Evolutionary conservation across 139 green algal genomes (phyloP), one percentile per base, ranked within the genome.

Genomic region (Pycnococcus provasolii): DNA sequence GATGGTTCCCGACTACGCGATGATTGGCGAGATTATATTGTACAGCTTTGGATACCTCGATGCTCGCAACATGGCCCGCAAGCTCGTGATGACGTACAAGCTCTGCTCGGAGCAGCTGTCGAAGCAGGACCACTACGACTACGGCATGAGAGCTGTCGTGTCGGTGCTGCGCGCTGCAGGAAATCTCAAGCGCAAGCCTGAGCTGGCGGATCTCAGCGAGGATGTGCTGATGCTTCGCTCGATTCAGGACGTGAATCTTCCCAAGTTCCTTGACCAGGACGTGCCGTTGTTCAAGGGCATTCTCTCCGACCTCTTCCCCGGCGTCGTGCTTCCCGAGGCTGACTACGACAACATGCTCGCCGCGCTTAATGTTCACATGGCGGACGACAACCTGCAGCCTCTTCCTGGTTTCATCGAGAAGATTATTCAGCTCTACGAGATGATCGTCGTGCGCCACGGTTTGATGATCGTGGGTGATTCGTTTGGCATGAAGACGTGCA

Each of bases 401-500:
- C 51, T 80, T 26, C 37, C 40, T 37, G 53, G 48, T 45, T 76
- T 80, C 58, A 72, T 76, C 44, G 37, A 42, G 3, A 80, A 80
- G 70, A 67, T 73, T 5, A 81, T 81, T 37, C 73, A 81, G 73
- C 63, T 80, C 39, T 82, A 82, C 53, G 77, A 82, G 73, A 80
- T 83, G 76, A 76, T 84, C 45, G 68, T 82, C 26, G 81, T 80
- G 52, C 67, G 73, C 5, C 73, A 80, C 68, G 73, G 73, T 7
- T 67, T 80, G 9, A 80, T 80, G 78, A 54, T 84, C 42, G 79
- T 84, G 5, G 79, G 79, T 3, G 42, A 80, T 45, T 82, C 73
- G 42, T 89, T 83, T 53, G 76, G 79, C 50, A 85, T 84, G 76
- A 89, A 89, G 76, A 89, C 81, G 2, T 66, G 46, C 1, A 66